Percentiles rank a stretch among this genome's conserved stretches.
phyloP scores from a whole-genome alignment of 352 stramenopile species.

The Discostella stelligera region DNA sequence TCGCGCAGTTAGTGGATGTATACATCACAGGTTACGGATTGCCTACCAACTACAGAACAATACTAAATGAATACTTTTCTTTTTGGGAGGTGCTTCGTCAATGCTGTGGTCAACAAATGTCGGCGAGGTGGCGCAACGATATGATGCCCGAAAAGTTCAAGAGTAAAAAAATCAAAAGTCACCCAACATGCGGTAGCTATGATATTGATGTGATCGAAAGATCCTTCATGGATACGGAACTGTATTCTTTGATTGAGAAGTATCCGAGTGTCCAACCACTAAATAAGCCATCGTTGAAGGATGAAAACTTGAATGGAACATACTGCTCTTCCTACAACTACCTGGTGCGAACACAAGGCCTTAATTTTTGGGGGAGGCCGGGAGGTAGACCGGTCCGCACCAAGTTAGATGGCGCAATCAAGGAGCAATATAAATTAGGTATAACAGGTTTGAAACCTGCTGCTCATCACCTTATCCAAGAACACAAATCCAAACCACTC shows the following conservation, averaged over 20 bases:
- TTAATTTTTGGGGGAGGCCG: conserved; percentile 32
- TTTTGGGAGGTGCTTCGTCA: conserved; percentile 44
- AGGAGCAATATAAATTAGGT: conserved; percentile 18
- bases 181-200: conserved; percentile 34
- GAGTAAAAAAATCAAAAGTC: conserved; percentile 4
- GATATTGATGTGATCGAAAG: conserved; percentile 41
- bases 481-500: not conserved
- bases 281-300: conserved; percentile 41
- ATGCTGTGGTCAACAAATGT: conserved; percentile 53
- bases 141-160: conserved; percentile 42
- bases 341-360: conserved; percentile 26
- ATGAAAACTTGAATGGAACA: conserved; percentile 44
- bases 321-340: conserved; percentile 51
- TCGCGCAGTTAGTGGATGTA: conserved; percentile 15
- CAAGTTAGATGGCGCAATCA: conserved; percentile 30
- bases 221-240: conserved; percentile 30
- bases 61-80: conserved; percentile 40
- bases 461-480: conserved; percentile 12
- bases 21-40: conserved; percentile 36
- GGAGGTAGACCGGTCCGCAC: conserved; percentile 27
- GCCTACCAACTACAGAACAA: conserved; percentile 4
- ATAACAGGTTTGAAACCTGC: conserved; percentile 13
- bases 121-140: conserved; percentile 39
- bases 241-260: conserved; percentile 28
- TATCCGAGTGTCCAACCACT: conserved; percentile 34